Evolutionary conservation across 352 stramenopile genomes (phyloP).

Genomic region (Globisporangium recalcitrans): DNA sequence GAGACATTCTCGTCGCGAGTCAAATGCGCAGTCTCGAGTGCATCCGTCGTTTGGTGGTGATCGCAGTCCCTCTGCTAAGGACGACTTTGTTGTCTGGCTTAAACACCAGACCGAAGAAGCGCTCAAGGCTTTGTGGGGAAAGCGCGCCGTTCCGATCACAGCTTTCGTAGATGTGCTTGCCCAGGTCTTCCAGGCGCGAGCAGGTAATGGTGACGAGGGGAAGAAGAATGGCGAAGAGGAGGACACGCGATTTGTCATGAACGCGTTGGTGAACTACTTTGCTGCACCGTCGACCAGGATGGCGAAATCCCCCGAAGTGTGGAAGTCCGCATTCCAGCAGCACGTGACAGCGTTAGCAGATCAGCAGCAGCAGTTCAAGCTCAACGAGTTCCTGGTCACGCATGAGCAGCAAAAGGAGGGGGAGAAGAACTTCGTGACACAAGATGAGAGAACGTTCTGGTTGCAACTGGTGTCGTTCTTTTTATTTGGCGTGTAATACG

Average conservation of each 20-base stretch:
- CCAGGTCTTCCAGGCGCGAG: not conserved
- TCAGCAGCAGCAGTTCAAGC: not conserved
- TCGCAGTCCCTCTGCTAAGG: not conserved
- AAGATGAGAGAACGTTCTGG: conserved; percentile 43
- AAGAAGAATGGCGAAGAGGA: not conserved
- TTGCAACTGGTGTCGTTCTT: conserved; percentile 58
- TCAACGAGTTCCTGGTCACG: not conserved
- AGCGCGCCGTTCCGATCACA: conserved; percentile 25
- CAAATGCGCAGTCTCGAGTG: not conserved
- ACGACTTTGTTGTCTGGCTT: conserved; percentile 31
- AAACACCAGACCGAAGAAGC: conserved; percentile 40
- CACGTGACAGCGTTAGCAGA: not conserved
- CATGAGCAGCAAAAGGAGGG: not conserved
- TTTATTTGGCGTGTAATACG: conserved; percentile 31
- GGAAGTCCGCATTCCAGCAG: conserved; percentile 3
- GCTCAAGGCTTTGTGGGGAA: conserved; percentile 32
- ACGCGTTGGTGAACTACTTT: conserved; percentile 3
- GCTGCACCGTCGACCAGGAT: not conserved
- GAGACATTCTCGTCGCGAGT: not conserved
- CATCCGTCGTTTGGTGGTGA: not conserved
- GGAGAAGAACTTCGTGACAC: not conserved
- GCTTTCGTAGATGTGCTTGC: conserved; percentile 20
- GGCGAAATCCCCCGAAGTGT: not conserved
- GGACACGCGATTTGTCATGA: not conserved
- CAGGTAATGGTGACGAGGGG: not conserved